Base-by-base conservation (phyloP, 148 eudicot genomes). In the Rheum nobile region DNA sequence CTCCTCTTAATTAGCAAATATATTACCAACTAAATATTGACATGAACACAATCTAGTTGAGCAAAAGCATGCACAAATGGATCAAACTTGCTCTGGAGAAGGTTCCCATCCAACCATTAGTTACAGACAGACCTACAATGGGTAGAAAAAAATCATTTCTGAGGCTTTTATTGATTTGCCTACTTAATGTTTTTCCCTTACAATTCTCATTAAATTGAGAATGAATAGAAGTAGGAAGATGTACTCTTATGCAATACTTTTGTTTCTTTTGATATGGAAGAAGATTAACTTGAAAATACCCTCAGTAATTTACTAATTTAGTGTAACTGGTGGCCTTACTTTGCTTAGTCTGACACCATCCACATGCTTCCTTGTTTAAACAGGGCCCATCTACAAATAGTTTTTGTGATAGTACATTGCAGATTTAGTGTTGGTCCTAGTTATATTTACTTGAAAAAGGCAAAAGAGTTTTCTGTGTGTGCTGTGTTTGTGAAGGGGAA, bases 351-450 rank as follows among this genome's bases (percentile, higher is more conserved):
- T 71, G 73, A 71, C 73, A 71, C 73, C 31, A 71, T 41, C 17
- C 73, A 71, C 73, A 71, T 71, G 73, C 50, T 71, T 71, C 48
- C 73, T 71, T 39, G 50, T 39, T 39, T 31, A n/a, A 17, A 65
- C 31, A 71, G 73, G 73, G 5, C 71, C 72, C 72, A 41, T 71
- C 72, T 28, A 69, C 72, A 69, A 69, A 69, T 21, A 29, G 72
- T 37, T 22, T 38, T 11, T 69, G 26, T 69, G 48, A 41, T 26
- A 11, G n/a, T 39, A 38, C 34, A 4, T 35, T 41, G 73, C 70
- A 41, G 14, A 39, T 71, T 71, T 46, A 16, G 39, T 71, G 21
- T 71, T 71, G 26, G 73, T 26, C 73, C 73, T 65, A n/a, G n/a
- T n/a, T 32, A 8, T 13, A 6, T 5, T 65, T 65, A 65, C 70